Percentiles rank a stretch among this genome's conserved stretches.
These are phyloP conservation scores for Stenogyne calaminthoides DNA, from an alignment of 305 asterid species.

Conservation along the genomic window DNA sequence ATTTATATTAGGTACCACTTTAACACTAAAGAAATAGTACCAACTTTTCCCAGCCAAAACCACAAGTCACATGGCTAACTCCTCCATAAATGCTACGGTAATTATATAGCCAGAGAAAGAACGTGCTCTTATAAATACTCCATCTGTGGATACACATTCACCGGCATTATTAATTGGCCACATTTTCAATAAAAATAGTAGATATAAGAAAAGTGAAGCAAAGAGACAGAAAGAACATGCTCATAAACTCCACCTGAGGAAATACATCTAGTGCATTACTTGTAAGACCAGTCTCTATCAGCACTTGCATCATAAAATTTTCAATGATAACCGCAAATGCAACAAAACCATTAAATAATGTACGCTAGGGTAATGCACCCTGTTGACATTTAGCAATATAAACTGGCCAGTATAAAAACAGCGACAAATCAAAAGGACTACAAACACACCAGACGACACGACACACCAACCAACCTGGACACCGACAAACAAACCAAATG, in stretches of 20 bases:
- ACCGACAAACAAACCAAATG: constrained; percentile 36
- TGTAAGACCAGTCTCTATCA: not conserved
- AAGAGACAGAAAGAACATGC: not conserved
- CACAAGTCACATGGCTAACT: no score
- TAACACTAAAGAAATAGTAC: no score
- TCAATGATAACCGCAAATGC: not conserved
- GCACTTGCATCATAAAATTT: not conserved
- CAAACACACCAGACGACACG: constrained; percentile 35
- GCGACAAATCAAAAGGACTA: constrained; percentile 24
- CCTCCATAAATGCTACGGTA: no score
- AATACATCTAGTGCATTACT: not conserved
- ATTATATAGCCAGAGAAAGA: no score
- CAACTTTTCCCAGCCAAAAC: no score
- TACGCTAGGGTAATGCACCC: constrained; percentile 32
- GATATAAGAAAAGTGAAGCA: no score
- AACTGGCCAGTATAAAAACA: not conserved
- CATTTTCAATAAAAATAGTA: no score
- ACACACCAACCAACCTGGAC: constrained; percentile 38
- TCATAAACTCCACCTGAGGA: not conserved
- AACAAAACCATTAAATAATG: constrained; percentile 1
- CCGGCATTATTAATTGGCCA: no score
- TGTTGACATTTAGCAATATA: constrained; percentile 3
- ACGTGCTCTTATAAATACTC: no score
- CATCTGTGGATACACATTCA: no score
- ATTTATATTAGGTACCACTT: no score